Percentiles rank a stretch among this genome's conserved stretches.
Evolutionary conservation across 2,329 filamentous ascomycete species (phyloP).

Genomic region (Exophiala xenobiotica): DNA sequence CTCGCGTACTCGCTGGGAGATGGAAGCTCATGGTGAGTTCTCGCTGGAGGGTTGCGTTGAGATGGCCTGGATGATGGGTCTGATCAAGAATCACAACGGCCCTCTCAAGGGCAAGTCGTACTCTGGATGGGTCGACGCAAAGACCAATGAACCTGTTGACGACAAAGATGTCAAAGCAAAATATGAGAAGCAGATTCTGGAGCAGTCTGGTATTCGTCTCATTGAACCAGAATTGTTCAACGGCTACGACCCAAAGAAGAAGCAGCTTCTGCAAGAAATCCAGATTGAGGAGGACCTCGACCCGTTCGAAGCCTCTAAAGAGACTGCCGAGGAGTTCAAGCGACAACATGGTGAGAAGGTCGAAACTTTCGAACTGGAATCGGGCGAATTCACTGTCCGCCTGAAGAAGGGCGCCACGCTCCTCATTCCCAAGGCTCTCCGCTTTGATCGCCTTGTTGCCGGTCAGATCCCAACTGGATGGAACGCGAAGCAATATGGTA

Average conservation of each 20-base stretch:
- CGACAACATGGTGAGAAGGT: constrained; percentile 96
- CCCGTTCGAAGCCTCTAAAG: constrained; percentile 94
- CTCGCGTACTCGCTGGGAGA: constrained; percentile 96
- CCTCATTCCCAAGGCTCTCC: constrained; percentile 93
- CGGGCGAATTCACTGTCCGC: constrained; percentile 89
- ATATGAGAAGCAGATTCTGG: constrained; percentile 94
- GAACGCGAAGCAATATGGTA: constrained; percentile 93
- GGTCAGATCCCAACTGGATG: constrained; percentile 96
- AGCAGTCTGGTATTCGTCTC: constrained; percentile 94
- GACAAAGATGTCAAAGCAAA: constrained; percentile 97
- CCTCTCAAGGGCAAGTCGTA: constrained; percentile 94
- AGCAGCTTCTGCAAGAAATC: constrained; percentile 95
- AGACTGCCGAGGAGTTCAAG: constrained; percentile 96
- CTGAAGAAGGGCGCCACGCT: constrained; percentile 94
- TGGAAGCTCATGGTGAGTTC: constrained; percentile 96
- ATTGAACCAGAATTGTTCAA: constrained; percentile 97
- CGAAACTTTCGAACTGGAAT: constrained; percentile 94
- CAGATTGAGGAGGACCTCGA: constrained; percentile 97
- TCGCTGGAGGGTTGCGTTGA: constrained; percentile 97
- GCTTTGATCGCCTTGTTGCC: constrained; percentile 95
- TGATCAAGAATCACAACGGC: constrained; percentile 98
- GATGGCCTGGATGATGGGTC: constrained; percentile 99
- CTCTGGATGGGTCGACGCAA: constrained; percentile 91
- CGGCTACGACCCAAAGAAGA: constrained; percentile 97
- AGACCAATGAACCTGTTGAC: constrained; percentile 91